phyloP scores from a whole-genome alignment of 73 alveolate species.

The Uronychia setigera region DNA sequence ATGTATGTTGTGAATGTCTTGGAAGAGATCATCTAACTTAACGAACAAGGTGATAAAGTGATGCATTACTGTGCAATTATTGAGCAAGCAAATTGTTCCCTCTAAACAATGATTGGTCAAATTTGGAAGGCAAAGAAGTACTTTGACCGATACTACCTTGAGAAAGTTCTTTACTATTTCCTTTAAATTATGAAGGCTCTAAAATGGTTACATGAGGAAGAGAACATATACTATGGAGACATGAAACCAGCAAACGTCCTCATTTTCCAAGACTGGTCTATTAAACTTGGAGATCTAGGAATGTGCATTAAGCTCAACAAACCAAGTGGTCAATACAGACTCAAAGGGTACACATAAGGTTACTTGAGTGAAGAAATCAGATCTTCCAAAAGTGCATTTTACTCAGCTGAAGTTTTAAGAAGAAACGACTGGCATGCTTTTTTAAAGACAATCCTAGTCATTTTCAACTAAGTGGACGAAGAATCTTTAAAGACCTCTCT shows the following conservation, averaged over 20 bases:
- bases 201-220: conserved; percentile 18
- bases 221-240: conserved; percentile 34
- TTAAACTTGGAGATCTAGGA: conserved; percentile 39
- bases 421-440: neutral
- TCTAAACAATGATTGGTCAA: neutral
- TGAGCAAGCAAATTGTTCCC: conserved; percentile 33
- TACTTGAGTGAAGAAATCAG: neutral
- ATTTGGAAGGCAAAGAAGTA: neutral
- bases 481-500: neutral
- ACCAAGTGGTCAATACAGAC: neutral
- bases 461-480: neutral
- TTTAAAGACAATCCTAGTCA: neutral
- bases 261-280: conserved; percentile 19
- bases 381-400: neutral
- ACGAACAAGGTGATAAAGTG: neutral
- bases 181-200: neutral
- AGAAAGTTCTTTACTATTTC: conserved; percentile 29
- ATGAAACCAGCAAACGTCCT: conserved; percentile 34
- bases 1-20: conserved; percentile 11
- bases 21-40: conserved; percentile 35
- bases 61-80: conserved; percentile 34
- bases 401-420: neutral
- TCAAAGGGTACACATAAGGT: neutral
- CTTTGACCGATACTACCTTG: neutral
- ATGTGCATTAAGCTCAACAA: conserved; percentile 4